Percentiles rank a stretch among this genome's conserved stretches.
These are phyloP conservation scores for Aristolochia californica DNA, from an alignment of 164 flowering plant species.

Conservation along the genomic window DNA sequence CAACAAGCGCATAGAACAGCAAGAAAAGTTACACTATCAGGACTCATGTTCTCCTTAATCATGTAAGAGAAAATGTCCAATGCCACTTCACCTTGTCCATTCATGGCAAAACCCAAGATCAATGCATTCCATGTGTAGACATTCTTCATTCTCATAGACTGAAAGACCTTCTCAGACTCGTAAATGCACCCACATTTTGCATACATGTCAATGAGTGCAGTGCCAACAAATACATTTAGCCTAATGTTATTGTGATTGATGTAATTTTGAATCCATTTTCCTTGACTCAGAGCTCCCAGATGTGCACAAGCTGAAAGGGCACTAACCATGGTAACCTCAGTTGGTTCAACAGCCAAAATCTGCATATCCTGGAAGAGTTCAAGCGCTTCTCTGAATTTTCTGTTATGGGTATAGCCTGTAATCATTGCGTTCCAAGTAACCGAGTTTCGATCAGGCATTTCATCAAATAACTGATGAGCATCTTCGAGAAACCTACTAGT, in stretches of 20 bases:
- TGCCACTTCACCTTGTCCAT: slow-evolving; percentile 9
- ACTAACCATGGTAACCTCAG: slow-evolving; percentile 5
- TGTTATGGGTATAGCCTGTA: slow-evolving; percentile 23
- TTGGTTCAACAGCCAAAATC: background rate
- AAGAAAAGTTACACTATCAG: slow-evolving; percentile 9
- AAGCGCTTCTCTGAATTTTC: slow-evolving; percentile 14
- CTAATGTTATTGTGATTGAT: background rate
- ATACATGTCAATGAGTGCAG: slow-evolving; percentile 35
- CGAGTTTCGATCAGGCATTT: slow-evolving; percentile 22
- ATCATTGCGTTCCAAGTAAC: slow-evolving; percentile 36
- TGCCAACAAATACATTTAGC: slow-evolving; percentile 9
- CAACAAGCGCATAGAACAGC: slow-evolving; percentile 11
- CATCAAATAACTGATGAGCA: slow-evolving; percentile 26
- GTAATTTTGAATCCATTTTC: slow-evolving; percentile 10
- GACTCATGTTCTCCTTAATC: slow-evolving; percentile 4
- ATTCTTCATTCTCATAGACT: slow-evolving; percentile 1
- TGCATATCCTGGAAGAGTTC: slow-evolving; percentile 4
- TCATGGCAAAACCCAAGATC: slow-evolving; percentile 8
- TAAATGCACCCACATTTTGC: slow-evolving; percentile 25
- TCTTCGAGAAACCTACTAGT: slow-evolving; percentile 11
- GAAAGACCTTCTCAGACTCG: slow-evolving; percentile 6
- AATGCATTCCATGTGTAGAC: slow-evolving; percentile 9
- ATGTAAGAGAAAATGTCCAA: background rate
- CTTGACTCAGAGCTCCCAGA: slow-evolving; percentile 7
- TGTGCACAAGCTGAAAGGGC: slow-evolving; percentile 11